Base-by-base conservation (phyloP, 139 green algal genomes). In the Chlorella vulgaris region DNA sequence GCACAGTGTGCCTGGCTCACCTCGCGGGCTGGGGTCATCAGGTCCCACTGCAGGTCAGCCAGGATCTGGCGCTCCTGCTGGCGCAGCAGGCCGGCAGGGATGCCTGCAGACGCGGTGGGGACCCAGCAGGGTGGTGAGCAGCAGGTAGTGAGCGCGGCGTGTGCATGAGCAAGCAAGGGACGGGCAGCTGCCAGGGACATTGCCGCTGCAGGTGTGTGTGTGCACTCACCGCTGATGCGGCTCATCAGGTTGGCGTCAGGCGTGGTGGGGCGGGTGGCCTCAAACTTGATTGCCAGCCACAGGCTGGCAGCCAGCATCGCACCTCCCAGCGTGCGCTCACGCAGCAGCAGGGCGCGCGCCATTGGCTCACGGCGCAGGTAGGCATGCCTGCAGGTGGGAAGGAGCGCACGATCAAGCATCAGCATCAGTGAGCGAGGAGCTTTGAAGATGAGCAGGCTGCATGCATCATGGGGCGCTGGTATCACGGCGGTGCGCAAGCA, bases 271-370 rank as follows among this genome's bases (percentile, higher is more conserved):
- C 74, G 74, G 26, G 38, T 69, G 38, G 58, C 74, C 74, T 71
- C 58, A 60, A 70, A 80, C 39, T 80, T 80, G 74, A 80, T 21
- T 2, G 74, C 58, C 7, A 70, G 3, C 74, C 74, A 80, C 22
- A 80, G 74, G 38, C 38, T 19, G 38, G 74, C 58, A 1, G 74
- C 58, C 58, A 80, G 74, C 74, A 82, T n/a, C 22, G 60, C 28
- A 40, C 68, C 36, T 7, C 35, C 73, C 53, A 69, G 24, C 28
- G 62, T 18, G 22, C 39, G 73, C 35, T 79, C 73, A 4, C 53
- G 51, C 53, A 67, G 22, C 35, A 68, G 73, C 35, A 33, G 42
- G 8, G 53, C 7, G 35, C 35, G 73, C 35, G 28, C 36, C 5
- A 31, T 13, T 13, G 24, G 8, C 35, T 28, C 26, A 22, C 62